phyloP scores from a whole-genome alignment of 768 basidiomycete species.

The Psilocybe subaeruginosa region DNA sequence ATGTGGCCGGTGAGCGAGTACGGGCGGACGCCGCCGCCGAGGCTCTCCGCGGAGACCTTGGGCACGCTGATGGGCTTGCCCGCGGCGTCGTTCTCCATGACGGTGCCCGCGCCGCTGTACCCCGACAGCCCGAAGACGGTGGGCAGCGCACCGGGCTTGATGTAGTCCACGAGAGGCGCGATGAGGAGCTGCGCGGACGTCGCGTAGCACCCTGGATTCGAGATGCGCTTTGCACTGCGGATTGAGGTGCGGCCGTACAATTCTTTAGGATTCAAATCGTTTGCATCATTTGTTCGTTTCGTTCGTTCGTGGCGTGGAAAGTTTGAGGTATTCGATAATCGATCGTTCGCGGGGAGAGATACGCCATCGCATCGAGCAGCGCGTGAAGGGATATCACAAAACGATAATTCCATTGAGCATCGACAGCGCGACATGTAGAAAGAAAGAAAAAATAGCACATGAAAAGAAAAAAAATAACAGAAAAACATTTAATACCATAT shows the following conservation, averaged over 20 bases:
- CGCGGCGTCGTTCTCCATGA: conserved; percentile 65
- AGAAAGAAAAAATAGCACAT: conserved; percentile 11
- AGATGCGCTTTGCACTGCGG: conserved; percentile 78
- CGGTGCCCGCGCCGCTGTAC: conserved; percentile 94
- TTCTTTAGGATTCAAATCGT: conserved; percentile 50
- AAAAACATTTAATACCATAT: conserved; percentile 29
- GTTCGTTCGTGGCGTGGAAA: neutral
- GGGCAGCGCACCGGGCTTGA: conserved; percentile 64
- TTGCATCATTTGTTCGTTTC: no score
- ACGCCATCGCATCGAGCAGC: neutral
- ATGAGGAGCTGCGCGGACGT: conserved; percentile 91
- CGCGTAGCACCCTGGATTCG: conserved; percentile 98
- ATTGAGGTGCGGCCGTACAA: conserved; percentile 79
- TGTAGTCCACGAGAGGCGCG: conserved; percentile 81
- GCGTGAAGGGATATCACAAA: neutral
- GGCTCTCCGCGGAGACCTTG: conserved; percentile 78
- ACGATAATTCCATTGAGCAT: conserved; percentile 3
- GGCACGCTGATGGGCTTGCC: conserved; percentile 77
- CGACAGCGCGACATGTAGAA: conserved; percentile 4
- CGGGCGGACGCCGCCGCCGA: conserved; percentile 76
- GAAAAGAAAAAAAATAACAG: conserved; percentile 31
- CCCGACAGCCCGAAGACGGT: conserved; percentile 94
- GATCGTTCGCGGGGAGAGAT: neutral
- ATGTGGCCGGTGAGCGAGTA: conserved; percentile 97
- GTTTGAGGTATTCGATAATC: neutral